Evolutionary conservation across 1,284 basidiomycete species (phyloP).

Genomic region (Cystobasidium pallidum): DNA sequence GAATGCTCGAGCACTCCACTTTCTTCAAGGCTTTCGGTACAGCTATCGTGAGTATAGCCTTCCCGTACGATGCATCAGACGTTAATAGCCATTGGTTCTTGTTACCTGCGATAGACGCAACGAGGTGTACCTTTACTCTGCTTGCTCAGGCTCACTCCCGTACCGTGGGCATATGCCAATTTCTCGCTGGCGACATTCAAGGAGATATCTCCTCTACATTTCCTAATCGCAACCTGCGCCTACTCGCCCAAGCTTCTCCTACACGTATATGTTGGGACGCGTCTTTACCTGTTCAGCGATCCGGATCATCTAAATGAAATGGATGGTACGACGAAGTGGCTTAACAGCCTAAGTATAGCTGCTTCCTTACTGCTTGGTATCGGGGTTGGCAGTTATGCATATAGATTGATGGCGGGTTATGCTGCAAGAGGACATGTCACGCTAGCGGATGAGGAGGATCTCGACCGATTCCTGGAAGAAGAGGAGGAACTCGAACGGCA

Average conservation of each 20-base stretch:
- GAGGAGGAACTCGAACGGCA: conserved; percentile 31
- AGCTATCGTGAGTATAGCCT: conserved; percentile 16
- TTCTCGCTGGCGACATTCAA: conserved; percentile 74
- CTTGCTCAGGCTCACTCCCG: conserved; percentile 75
- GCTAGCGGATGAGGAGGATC: conserved; percentile 29
- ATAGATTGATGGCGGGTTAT: conserved; percentile 36
- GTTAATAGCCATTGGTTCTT: conserved; percentile 66
- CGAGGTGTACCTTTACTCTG: conserved; percentile 72
- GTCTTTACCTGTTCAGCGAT: conserved; percentile 72
- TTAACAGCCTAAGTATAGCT: conserved; percentile 66
- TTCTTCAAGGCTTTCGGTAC: conserved; percentile 47
- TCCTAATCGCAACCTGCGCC: conserved; percentile 66
- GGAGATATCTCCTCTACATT: conserved; percentile 72
- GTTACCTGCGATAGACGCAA: conserved; percentile 57
- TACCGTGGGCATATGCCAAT: conserved; percentile 73
- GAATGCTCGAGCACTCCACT: conserved; percentile 41
- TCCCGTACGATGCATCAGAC: conserved; percentile 61
- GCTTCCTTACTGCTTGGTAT: conserved; percentile 58
- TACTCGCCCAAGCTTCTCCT: conserved; percentile 70
- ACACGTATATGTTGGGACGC: conserved; percentile 75
- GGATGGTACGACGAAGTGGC: conserved; percentile 70
- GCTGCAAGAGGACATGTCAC: conserved; percentile 25
- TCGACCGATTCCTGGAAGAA: conserved; percentile 38
- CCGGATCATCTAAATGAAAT: conserved; percentile 72
- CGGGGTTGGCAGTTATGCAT: conserved; percentile 36